Evolutionary conservation across 768 basidiomycete species (phyloP).

Genomic region (Trametes cingulata): DNA sequence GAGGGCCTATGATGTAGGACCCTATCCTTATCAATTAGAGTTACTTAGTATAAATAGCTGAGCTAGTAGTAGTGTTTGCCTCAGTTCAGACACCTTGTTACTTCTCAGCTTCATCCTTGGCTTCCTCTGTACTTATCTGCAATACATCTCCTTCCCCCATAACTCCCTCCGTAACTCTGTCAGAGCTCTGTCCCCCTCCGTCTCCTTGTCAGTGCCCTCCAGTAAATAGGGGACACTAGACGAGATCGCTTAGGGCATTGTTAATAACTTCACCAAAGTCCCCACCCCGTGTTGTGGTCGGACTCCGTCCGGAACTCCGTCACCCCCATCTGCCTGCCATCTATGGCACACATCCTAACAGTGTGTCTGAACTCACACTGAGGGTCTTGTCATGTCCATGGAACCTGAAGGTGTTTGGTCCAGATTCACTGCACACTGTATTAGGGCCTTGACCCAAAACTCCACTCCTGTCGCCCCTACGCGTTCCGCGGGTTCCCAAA

Average conservation of each 20-base stretch:
- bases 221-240: background rate
- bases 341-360: background rate
- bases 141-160: too few relatives aligned
- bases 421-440: background rate
- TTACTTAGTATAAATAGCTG: too few relatives aligned
- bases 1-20: too few relatives aligned
- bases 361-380: constrained; percentile 3
- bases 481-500: background rate
- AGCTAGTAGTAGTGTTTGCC: too few relatives aligned
- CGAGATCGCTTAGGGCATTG: background rate
- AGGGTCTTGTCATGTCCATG: background rate
- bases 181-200: too few relatives aligned
- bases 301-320: background rate
- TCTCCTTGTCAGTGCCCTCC: too few relatives aligned
- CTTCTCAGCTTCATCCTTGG: too few relatives aligned
- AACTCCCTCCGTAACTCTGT: too few relatives aligned
- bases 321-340: background rate
- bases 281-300: background rate
- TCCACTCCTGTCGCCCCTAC: background rate
- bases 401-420: background rate
- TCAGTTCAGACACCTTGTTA: too few relatives aligned
- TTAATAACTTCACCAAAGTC: background rate
- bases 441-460: background rate
- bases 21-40: too few relatives aligned
- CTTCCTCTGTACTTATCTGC: too few relatives aligned